Evolutionary conservation across 306 rosid species (phyloP).

Genomic region (Inga oerstediana): DNA sequence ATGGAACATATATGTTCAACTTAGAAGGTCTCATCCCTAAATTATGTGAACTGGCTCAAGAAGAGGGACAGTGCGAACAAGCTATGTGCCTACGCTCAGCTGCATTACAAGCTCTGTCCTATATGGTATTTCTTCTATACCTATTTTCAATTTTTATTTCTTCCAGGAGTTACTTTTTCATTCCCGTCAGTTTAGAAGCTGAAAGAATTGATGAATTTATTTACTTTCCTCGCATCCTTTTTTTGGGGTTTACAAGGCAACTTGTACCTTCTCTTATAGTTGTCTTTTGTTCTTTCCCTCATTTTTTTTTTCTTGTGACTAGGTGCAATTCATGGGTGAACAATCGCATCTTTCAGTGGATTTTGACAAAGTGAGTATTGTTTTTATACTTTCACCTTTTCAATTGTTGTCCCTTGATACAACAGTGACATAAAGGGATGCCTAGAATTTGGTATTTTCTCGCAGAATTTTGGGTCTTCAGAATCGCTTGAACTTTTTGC

Average conservation of each 20-base stretch:
- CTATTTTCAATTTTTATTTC: conserved; percentile 11
- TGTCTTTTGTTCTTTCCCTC: conserved; percentile 12
- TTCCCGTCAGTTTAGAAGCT: conserved; percentile 4
- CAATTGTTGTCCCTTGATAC: conserved; percentile 26
- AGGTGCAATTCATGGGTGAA: conserved; percentile 95
- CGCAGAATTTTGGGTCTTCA: conserved; percentile 24
- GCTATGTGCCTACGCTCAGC: conserved; percentile 71
- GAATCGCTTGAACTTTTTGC: conserved; percentile 20
- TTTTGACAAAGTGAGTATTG: conserved; percentile 73
- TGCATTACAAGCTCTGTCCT: conserved; percentile 78
- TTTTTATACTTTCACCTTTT: conserved; percentile 27
- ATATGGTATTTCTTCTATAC: conserved; percentile 61
- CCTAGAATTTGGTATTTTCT: conserved; percentile 20
- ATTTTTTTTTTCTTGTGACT: conserved; percentile 26
- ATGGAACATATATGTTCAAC: conserved; percentile 86
- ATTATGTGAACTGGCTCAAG: conserved; percentile 88
- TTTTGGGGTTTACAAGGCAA: conserved; percentile 20
- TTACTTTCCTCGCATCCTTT: background rate
- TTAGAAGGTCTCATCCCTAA: conserved; percentile 91
- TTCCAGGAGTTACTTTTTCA: background rate
- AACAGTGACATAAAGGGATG: conserved; percentile 9
- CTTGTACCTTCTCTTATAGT: conserved; percentile 25
- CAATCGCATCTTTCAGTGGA: conserved; percentile 91
- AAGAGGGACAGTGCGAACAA: conserved; percentile 67
- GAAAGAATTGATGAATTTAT: background rate